Evolutionary conservation across 768 basidiomycete genomes (phyloP).

Genomic region (Inosperma sp.): DNA sequence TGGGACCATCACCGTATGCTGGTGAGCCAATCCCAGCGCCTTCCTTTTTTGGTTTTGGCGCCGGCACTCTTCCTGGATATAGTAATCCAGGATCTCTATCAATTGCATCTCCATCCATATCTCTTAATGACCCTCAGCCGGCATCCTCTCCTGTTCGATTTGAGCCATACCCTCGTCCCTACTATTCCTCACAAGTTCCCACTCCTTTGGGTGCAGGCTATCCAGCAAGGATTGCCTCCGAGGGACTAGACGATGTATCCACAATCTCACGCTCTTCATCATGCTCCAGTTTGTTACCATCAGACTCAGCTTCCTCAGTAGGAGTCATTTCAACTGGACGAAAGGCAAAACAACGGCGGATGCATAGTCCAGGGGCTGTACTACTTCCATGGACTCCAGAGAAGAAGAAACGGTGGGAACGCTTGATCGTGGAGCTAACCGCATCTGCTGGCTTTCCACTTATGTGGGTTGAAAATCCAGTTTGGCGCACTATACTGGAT

Average conservation of each 20-base stretch:
- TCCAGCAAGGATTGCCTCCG: too few species aligned
- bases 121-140: not conserved
- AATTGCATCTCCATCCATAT: not conserved
- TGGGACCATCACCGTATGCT: not conserved
- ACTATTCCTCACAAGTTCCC: too few species aligned
- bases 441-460: not conserved
- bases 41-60: not conserved
- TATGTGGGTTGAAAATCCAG: slow-evolving; percentile 7
- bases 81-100: not conserved
- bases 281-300: too few species aligned
- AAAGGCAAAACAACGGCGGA: not conserved
- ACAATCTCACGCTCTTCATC: too few species aligned
- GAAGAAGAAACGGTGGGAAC: not conserved
- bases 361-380: not conserved
- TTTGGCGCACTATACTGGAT: not conserved
- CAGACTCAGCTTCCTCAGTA: too few species aligned
- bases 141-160: too few species aligned
- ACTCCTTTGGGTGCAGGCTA: too few species aligned
- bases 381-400: not conserved
- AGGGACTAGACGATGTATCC: too few species aligned
- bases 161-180: too few species aligned
- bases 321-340: not conserved
- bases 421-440: not conserved
- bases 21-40: not conserved
- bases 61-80: too few species aligned